phyloP scores from a whole-genome alignment of 768 basidiomycete species.

The Hortiboletus flavorubellus region DNA sequence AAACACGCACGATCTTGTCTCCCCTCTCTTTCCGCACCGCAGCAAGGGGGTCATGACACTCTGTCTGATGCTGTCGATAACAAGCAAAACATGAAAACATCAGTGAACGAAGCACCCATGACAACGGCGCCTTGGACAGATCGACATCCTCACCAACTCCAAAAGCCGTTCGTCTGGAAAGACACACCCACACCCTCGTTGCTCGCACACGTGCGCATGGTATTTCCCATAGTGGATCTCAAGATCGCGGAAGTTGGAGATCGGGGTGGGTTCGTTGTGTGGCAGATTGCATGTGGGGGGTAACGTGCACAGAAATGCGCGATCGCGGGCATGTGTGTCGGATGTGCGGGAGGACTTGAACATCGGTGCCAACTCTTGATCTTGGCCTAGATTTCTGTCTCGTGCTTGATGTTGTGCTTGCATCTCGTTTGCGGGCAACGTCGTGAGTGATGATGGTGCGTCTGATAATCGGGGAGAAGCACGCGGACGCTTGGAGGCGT shows the following conservation, averaged over 20 bases:
- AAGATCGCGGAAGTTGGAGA: slow-evolving; percentile 64
- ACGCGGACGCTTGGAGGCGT: slow-evolving; percentile 33
- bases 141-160: slow-evolving; percentile 59
- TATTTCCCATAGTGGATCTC: slow-evolving; percentile 82
- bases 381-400: slow-evolving; percentile 3
- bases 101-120: background rate
- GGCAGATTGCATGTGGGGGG: slow-evolving; percentile 78
- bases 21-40: slow-evolving; percentile 72
- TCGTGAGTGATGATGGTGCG: slow-evolving; percentile 34
- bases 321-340: slow-evolving; percentile 24
- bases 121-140: slow-evolving; percentile 2
- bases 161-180: slow-evolving; percentile 82
- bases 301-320: slow-evolving; percentile 61
- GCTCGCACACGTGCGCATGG: slow-evolving; percentile 80
- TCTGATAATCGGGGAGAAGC: slow-evolving; percentile 28
- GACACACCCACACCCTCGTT: slow-evolving; percentile 66
- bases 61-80: slow-evolving; percentile 64
- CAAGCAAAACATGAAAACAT: background rate
- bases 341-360: slow-evolving; percentile 32
- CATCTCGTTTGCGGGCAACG: slow-evolving; percentile 1
- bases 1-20: slow-evolving; percentile 67
- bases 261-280: slow-evolving; percentile 53
- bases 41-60: slow-evolving; percentile 87
- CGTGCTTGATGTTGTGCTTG: background rate
- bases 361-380: slow-evolving; percentile 26